Conservation (phyloP, 2,329 filamentous ascomycete species). For the Aspergillus udagawae region DNA sequence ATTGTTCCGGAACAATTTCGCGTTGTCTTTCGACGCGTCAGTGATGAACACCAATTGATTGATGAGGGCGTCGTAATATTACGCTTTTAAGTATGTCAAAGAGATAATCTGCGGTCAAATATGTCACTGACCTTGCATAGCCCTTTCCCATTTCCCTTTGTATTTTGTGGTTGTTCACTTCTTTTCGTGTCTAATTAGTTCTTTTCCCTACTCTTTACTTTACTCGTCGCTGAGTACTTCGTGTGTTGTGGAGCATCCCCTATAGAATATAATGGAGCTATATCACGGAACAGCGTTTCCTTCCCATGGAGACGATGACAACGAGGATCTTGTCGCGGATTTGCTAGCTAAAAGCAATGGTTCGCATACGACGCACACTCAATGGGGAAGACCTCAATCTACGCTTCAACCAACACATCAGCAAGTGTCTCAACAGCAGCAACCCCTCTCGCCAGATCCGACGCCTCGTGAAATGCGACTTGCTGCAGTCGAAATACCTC, state of each 20-base stretch:
- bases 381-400: not conserved
- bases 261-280: not conserved
- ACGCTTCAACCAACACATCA: not conserved
- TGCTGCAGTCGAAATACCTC: constrained; percentile 29
- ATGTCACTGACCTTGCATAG: not conserved
- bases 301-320: constrained; percentile 2
- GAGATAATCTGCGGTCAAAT: not conserved
- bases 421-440: not conserved
- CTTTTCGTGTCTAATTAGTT: not conserved
- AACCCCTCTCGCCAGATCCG: not conserved
- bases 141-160: not conserved
- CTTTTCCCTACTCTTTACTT: not conserved
- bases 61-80: not conserved
- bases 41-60: not conserved
- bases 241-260: too few relatives aligned
- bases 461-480: not conserved
- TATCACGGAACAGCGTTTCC: not conserved
- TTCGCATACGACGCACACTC: not conserved
- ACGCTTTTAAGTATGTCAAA: not conserved
- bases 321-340: constrained; percentile 16
- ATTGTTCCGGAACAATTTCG: constrained; percentile 4
- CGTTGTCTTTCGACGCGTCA: not conserved
- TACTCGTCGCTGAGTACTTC: not conserved
- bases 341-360: constrained; percentile 15
- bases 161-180: not conserved